Base-by-base conservation (phyloP, 1,139 yeast species). In the Torulaspora pretoriensis region DNA sequence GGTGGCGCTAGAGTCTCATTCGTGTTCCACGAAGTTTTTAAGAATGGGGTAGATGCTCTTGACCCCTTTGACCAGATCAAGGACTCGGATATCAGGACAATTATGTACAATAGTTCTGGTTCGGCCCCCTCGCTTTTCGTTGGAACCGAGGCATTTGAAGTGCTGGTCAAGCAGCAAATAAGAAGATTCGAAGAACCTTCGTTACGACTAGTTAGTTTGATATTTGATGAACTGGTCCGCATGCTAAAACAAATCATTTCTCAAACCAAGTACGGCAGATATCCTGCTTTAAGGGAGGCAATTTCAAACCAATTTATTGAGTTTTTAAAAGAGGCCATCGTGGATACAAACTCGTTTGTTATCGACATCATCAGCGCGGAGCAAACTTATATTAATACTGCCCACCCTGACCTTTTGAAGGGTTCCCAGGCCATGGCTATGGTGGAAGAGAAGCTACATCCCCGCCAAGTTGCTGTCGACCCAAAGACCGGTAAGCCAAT, bases 1-100 rank as follows among this genome's bases (percentile, higher is more conserved):
- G 97, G 97, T 68, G 98, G 98, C 67, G 99, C 99, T 1, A 86
- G 99, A 75, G 86, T 92, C 55, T 83, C 96, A 26, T 94, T 90
- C 74, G 98, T 92, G 24, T 92, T 92, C 74, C 98, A 92, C 65
- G 98, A 92, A 70, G 85, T 92, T 49, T 92, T 82, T 73, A 83
- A 90, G 64, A 89, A 87, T 64, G 98, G 98, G 68, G 79, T 92
- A 49, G 80, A 81, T 63, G 87, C 97, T 0, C 74, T 92, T 49
- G 98, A 94, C 66, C 99, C 99, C 46, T 94, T 87, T 67, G 98
- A 92, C 64, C 96, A 90, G 67, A 90, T 92, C 61, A 90, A 89
- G 70, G 98, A 92, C 65, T 85, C 87, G 27, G 99, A 92, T 65
- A 94, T 94, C 57, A 81, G 98, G 68, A 92, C 98, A n/a, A 90